phyloP scores from a whole-genome alignment of 495 filamentous ascomycete species.

The Aspergillus indologenus region DNA sequence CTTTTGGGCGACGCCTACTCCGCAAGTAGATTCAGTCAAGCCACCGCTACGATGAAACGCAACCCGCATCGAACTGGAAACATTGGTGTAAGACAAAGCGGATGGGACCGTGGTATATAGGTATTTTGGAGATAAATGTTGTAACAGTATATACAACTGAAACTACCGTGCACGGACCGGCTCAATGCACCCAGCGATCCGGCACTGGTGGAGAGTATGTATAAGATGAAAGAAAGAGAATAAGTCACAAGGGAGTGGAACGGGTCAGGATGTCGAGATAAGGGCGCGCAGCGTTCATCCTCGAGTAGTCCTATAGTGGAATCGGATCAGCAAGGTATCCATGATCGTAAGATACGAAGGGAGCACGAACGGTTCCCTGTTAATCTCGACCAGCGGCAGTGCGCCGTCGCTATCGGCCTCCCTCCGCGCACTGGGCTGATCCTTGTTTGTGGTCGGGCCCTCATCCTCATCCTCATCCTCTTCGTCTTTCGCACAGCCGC shows the following conservation, averaged over 20 bases:
- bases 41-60: neutral
- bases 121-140: neutral
- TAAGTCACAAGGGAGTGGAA: neutral
- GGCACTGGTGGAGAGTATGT: constrained; percentile 9
- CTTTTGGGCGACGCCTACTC: neutral
- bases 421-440: constrained; percentile 9
- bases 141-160: neutral
- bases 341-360: constrained; percentile 7
- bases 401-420: constrained; percentile 18
- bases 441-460: constrained; percentile 1
- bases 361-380: constrained; percentile 39
- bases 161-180: constrained; percentile 6
- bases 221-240: neutral
- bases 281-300: constrained; percentile 19
- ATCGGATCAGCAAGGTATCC: constrained; percentile 16
- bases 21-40: neutral
- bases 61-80: neutral
- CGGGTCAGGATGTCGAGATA: neutral
- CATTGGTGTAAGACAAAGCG: neutral
- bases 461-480: constrained; percentile 16
- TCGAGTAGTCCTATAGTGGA: constrained; percentile 27
- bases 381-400: constrained; percentile 36
- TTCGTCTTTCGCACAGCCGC: constrained; percentile 83
- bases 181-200: constrained; percentile 13
- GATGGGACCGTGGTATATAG: neutral